phyloP scores from a whole-genome alignment of 192 early-diverging fungal species.

The Coemansia sp. region DNA sequence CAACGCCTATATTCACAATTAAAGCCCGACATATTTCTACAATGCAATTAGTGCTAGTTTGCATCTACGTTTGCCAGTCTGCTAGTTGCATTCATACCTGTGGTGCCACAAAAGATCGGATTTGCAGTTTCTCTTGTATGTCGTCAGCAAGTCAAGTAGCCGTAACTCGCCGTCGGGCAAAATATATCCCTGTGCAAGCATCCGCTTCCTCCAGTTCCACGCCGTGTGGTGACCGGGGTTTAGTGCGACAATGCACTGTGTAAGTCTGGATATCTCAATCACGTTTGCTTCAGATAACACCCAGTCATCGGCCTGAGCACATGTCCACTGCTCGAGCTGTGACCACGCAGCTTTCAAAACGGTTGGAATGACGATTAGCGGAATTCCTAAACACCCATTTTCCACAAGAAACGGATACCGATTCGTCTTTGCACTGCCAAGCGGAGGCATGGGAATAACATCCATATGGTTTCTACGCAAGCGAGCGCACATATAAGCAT shows the following conservation, averaged over 20 bases:
- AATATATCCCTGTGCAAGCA: conserved; percentile 9
- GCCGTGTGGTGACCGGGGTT: conserved; percentile 46
- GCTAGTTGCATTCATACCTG: conserved; percentile 18
- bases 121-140: conserved; percentile 43
- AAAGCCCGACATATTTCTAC: no score
- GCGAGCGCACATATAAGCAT: not conserved
- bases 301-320: not conserved
- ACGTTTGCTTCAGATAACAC: not conserved
- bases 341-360: conserved; percentile 19
- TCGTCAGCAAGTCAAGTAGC: conserved; percentile 14
- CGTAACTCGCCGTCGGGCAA: conserved; percentile 16
- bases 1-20: conserved; percentile 21
- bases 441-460: conserved; percentile 6
- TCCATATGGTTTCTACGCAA: conserved; percentile 23
- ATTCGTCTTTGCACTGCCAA: not conserved
- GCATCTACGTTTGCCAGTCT: no score
- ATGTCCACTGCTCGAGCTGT: conserved; percentile 4
- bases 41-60: no score
- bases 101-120: conserved; percentile 43
- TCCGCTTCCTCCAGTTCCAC: conserved; percentile 46
- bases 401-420: conserved; percentile 26
- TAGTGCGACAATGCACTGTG: conserved; percentile 34
- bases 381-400: conserved; percentile 32
- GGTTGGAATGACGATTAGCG: conserved; percentile 10
- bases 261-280: conserved; percentile 14